phyloP scores from a whole-genome alignment of 2,329 filamentous ascomycete species.

The Fusarium sulawesiense region DNA sequence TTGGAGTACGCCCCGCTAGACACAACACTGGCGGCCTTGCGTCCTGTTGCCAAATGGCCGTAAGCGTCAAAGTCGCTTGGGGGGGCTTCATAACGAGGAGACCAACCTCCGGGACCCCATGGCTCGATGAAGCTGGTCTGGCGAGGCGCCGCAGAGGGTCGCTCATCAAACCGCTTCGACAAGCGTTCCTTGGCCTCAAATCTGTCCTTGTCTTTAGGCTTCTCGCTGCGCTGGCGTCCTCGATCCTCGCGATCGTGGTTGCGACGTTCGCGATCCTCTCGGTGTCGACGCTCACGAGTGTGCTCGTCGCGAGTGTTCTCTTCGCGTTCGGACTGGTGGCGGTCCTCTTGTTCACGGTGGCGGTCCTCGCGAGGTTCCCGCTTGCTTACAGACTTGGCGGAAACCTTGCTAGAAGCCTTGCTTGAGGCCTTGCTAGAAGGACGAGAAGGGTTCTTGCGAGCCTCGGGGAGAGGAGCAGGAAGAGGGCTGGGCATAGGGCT shows the following conservation, averaged over 20 bases:
- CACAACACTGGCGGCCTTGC: conserved; percentile 43
- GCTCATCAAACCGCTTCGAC: conserved; percentile 53
- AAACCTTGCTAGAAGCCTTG: conserved; percentile 46
- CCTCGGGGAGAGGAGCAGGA: conserved; percentile 44
- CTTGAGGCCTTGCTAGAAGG: conserved; percentile 47
- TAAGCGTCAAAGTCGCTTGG: conserved; percentile 45
- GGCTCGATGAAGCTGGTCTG: conserved; percentile 52
- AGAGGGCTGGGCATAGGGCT: conserved; percentile 40
- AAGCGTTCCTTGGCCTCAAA: conserved; percentile 52
- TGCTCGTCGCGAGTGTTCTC: conserved; percentile 40
- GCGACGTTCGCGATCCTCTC: conserved; percentile 43
- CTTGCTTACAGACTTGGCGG: conserved; percentile 39
- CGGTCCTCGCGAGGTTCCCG: conserved; percentile 45
- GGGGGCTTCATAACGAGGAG: conserved; percentile 42
- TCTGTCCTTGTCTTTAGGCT: conserved; percentile 47
- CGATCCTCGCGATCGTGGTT: conserved; percentile 44
- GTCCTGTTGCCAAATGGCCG: conserved; percentile 45
- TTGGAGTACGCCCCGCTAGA: conserved; percentile 43
- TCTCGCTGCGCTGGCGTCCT: conserved; percentile 40
- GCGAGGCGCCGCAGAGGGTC: conserved; percentile 43
- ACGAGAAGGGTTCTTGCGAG: conserved; percentile 46
- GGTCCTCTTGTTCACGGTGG: conserved; percentile 40
- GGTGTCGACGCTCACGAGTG: conserved; percentile 32
- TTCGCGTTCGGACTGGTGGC: conserved; percentile 38
- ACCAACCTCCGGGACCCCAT: conserved; percentile 50